Evolutionary conservation across 2,329 filamentous ascomycete genomes (phyloP).

Genomic region (Fusarium algeriense): DNA sequence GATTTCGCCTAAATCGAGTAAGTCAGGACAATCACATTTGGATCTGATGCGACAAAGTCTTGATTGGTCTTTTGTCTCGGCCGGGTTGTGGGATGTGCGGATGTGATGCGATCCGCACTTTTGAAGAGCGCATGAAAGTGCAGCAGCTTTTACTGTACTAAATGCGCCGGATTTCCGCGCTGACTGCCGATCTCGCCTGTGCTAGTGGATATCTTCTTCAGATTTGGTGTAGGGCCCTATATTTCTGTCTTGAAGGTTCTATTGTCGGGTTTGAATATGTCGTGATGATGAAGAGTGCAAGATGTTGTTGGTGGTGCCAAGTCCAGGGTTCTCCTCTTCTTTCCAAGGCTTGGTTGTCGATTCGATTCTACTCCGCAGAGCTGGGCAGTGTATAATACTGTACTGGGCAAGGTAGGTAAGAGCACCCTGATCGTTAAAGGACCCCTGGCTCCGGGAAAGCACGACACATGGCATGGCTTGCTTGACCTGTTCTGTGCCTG

Average conservation of each 20-base stretch:
- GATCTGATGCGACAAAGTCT: constrained; percentile 43
- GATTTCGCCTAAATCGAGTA: constrained; percentile 39
- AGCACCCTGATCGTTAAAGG: constrained; percentile 23
- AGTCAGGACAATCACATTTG: constrained; percentile 31
- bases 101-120: constrained; percentile 45
- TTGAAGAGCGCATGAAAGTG: constrained; percentile 31
- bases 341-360: constrained; percentile 14
- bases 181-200: constrained; percentile 37
- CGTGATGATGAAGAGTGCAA: constrained; percentile 5
- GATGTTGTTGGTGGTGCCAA: constrained; percentile 25
- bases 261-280: neutral
- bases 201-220: constrained; percentile 13
- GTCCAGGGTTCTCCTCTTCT: constrained; percentile 27
- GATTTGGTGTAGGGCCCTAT: constrained; percentile 20
- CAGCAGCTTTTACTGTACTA: constrained; percentile 14
- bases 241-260: neutral
- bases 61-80: constrained; percentile 32
- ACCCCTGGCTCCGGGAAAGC: constrained; percentile 19
- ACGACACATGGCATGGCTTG: constrained; percentile 41
- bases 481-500: constrained; percentile 32
- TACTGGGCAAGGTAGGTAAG: neutral
- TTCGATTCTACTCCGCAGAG: constrained; percentile 13
- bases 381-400: neutral
- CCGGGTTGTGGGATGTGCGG: constrained; percentile 28
- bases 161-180: constrained; percentile 37